Base-by-base conservation (phyloP, 768 basidiomycete species). In the Trametes cinnabarina region DNA sequence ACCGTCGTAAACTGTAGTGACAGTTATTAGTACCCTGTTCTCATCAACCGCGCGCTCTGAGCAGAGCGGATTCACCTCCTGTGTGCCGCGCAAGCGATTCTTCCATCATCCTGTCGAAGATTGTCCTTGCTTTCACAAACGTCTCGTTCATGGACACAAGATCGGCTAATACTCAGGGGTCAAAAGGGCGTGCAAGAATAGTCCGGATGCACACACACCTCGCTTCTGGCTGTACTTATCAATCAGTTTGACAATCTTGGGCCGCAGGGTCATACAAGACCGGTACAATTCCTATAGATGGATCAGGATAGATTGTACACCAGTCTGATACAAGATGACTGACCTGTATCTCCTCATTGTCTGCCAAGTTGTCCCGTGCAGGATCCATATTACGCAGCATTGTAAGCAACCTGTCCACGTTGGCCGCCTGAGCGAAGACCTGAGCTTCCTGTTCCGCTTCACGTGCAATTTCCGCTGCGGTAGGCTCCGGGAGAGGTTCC, bases 171-270 rank as follows among this genome's bases (percentile, higher is more conserved):
- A 48, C 42, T 53, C 54, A 40, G 17, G 37, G 7, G 42, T 47
- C 20, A 41, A 56, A 12, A 44, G 26, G 3, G 12, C 47, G 23
- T 40, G 17, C n/a, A 3, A n/a, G 37, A 26, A n/a, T 22, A 30
- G 5, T 43, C 51, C 51, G 17, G 19, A 32, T 7, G 7, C 6
- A 58, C 6, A 58, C 57, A 19, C 2, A 83, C 79, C 82, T 73
- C 94, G 80, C 76, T 98, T 97, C 77, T 96, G 94, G 65, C 89
- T 94, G 69, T 98, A 98, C 76, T 94, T 97, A 70, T 97, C 94
- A 61, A 98, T 97, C 52, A 98, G 74, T 68, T 94, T 94, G 60
- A 97, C 94, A 62, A 98, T 96, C 79, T 94, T 95, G 7, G 94
- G 94, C 43, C 95, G 81, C 39, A 97, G 73, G 3, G 87, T 81